Percentiles rank a stretch among this genome's conserved stretches.
These are phyloP conservation scores for Hyaloscypha variabilis DNA, from an alignment of 495 filamentous ascomycete species.

Conservation along the genomic window DNA sequence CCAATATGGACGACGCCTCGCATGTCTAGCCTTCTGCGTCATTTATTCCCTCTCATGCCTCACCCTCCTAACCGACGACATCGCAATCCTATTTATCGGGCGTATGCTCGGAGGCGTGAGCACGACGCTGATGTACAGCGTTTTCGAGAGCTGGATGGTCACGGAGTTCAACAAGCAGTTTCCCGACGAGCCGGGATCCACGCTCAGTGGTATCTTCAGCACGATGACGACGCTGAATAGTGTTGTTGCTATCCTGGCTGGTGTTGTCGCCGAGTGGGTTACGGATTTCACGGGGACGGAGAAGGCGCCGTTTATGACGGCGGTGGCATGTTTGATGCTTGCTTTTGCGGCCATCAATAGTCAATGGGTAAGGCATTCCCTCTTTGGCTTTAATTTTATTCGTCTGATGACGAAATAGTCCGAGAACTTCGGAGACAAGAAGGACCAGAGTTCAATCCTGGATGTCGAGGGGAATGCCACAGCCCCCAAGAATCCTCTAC, in stretches of 20 bases:
- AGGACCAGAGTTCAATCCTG: background rate
- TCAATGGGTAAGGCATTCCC: constrained; percentile 46
- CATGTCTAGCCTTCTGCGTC: constrained; percentile 53
- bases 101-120: constrained; percentile 55
- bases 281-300: constrained; percentile 44
- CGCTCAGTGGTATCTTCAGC: constrained; percentile 50
- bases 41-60: constrained; percentile 53
- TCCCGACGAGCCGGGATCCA: constrained; percentile 35
- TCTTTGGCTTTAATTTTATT: background rate
- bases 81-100: constrained; percentile 47
- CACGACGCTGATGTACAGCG: constrained; percentile 56
- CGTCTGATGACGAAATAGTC: constrained; percentile 28
- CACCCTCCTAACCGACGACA: constrained; percentile 41
- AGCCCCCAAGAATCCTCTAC: constrained; percentile 16
- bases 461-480: constrained; percentile 6
- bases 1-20: constrained; percentile 46
- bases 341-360: constrained; percentile 44
- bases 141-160: constrained; percentile 63
- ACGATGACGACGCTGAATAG: constrained; percentile 53
- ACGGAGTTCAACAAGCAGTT: constrained; percentile 46
- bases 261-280: constrained; percentile 42
- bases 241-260: constrained; percentile 51
- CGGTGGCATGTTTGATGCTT: constrained; percentile 39
- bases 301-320: constrained; percentile 52
- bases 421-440: constrained; percentile 48